Evolutionary conservation across 805 yeast genomes (phyloP).

Genomic region (Schwanniomyces sp.): DNA sequence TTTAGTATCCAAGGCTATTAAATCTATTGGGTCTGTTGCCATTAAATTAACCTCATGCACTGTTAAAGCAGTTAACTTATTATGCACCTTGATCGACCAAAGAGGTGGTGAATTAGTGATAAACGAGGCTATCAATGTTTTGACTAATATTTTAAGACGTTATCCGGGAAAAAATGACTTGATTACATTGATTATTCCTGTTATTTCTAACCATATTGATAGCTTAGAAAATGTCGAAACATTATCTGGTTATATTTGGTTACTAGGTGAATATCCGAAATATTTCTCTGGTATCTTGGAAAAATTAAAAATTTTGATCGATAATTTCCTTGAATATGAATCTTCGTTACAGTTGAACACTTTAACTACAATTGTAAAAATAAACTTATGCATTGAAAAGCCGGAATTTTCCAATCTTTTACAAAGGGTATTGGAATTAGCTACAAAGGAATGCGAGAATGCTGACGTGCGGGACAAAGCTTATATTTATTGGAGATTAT

Average conservation of each 20-base stretch:
- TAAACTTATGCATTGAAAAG: constrained; percentile 28
- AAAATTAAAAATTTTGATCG: constrained; percentile 47
- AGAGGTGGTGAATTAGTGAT: constrained; percentile 61
- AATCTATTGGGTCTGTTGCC: constrained; percentile 71
- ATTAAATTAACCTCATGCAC: constrained; percentile 56
- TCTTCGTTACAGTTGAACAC: constrained; percentile 59
- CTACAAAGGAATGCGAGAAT: constrained; percentile 66
- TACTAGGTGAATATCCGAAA: constrained; percentile 68
- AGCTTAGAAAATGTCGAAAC: constrained; percentile 51
- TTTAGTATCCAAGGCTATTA: constrained; percentile 64
- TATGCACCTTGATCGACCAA: constrained; percentile 60
- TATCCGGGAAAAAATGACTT: constrained; percentile 54
- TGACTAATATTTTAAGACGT: constrained; percentile 66
- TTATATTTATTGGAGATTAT: constrained; percentile 74
- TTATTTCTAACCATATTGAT: constrained; percentile 49
- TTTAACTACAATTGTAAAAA: constrained; percentile 62
- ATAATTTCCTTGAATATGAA: constrained; percentile 58
- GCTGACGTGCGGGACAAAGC: constrained; percentile 82
- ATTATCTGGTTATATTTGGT: constrained; percentile 63
- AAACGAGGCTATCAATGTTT: constrained; percentile 60
- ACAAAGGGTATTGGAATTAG: constrained; percentile 59
- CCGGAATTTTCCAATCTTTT: constrained; percentile 39
- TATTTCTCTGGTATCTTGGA: constrained; percentile 54
- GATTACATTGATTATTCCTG: constrained; percentile 53
- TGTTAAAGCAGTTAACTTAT: constrained; percentile 58